Conservation (phyloP, 352 stramenopile species). For the Phytophthora macrochlamydospora region DNA sequence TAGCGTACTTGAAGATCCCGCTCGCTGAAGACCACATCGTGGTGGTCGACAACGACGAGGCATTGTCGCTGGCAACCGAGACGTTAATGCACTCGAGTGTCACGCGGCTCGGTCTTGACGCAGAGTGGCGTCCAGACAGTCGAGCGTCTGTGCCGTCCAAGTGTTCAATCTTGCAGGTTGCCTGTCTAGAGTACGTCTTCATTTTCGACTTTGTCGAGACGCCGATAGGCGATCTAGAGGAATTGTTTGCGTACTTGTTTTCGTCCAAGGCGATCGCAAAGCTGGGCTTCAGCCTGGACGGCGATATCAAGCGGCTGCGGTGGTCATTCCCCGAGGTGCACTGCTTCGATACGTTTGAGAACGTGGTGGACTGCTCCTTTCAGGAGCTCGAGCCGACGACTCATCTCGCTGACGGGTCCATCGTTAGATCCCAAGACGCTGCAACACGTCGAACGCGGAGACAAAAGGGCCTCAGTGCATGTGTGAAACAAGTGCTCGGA, state of each 20-base stretch:
- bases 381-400: constrained; percentile 36
- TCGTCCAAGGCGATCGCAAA: constrained; percentile 53
- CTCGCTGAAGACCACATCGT: constrained; percentile 49
- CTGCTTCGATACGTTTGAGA: constrained; percentile 70
- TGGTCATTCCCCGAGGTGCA: constrained; percentile 72
- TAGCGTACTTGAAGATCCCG: constrained; percentile 54
- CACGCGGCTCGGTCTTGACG: constrained; percentile 58
- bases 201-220: constrained; percentile 68
- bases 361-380: constrained; percentile 68
- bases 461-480: constrained; percentile 58
- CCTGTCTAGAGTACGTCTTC: constrained; percentile 69
- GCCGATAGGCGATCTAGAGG: constrained; percentile 66
- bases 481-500: constrained; percentile 57
- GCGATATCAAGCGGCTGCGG: constrained; percentile 68
- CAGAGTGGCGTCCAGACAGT: constrained; percentile 70
- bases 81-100: constrained; percentile 50
- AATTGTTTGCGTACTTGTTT: constrained; percentile 72
- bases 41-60: constrained; percentile 65
- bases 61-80: constrained; percentile 50
- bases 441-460: constrained; percentile 39
- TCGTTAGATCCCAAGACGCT: constrained; percentile 10
- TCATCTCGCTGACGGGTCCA: constrained; percentile 31
- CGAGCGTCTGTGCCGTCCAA: constrained; percentile 52
- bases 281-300: constrained; percentile 67
- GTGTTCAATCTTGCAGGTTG: constrained; percentile 71